Percentiles rank a stretch among this genome's conserved stretches.
phyloP scores from a whole-genome alignment of 495 filamentous ascomycete genomes.

The Aspergillus coremiiformis region DNA sequence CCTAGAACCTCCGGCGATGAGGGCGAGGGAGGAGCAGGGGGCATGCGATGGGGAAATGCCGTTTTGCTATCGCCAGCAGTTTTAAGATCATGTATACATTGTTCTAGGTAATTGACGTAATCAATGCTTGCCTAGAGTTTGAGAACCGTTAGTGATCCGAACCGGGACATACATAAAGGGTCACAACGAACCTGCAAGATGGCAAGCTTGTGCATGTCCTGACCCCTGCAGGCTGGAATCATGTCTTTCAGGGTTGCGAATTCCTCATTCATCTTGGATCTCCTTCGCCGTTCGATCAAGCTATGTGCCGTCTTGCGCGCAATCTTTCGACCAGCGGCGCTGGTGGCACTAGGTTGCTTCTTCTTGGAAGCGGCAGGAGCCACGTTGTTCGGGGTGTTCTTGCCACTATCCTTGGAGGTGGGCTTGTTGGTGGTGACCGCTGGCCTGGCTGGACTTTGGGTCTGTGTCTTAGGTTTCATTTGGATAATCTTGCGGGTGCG shows the following conservation, averaged over 20 bases:
- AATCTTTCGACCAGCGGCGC: slow-evolving; percentile 81
- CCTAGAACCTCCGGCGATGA: slow-evolving; percentile 32
- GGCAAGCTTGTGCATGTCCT: slow-evolving; percentile 97
- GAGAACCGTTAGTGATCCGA: slow-evolving; percentile 1
- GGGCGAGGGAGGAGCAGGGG: slow-evolving; percentile 28
- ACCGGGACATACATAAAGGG: not conserved
- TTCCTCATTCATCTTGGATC: slow-evolving; percentile 99
- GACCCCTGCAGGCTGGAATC: slow-evolving; percentile 85
- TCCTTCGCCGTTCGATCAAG: slow-evolving; percentile 80
- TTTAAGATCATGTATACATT: slow-evolving; percentile 78
- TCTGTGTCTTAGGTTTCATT: slow-evolving; percentile 63
- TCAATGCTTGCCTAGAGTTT: slow-evolving; percentile 77
- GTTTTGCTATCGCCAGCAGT: slow-evolving; percentile 35
- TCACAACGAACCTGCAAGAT: slow-evolving; percentile 71
- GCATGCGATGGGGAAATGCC: slow-evolving; percentile 9
- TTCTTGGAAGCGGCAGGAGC: slow-evolving; percentile 47
- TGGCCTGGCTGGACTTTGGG: slow-evolving; percentile 24
- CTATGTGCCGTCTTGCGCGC: slow-evolving; percentile 95
- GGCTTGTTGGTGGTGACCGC: slow-evolving; percentile 18
- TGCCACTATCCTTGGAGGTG: slow-evolving; percentile 22
- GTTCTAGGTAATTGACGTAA: slow-evolving; percentile 89
- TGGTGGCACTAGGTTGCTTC: slow-evolving; percentile 60
- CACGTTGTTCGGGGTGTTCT: slow-evolving; percentile 22
- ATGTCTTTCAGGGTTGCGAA: slow-evolving; percentile 89
- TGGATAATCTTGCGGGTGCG: slow-evolving; percentile 94